phyloP scores from a whole-genome alignment of 2,329 filamentous ascomycete genomes.

The Fusarium succisae region DNA sequence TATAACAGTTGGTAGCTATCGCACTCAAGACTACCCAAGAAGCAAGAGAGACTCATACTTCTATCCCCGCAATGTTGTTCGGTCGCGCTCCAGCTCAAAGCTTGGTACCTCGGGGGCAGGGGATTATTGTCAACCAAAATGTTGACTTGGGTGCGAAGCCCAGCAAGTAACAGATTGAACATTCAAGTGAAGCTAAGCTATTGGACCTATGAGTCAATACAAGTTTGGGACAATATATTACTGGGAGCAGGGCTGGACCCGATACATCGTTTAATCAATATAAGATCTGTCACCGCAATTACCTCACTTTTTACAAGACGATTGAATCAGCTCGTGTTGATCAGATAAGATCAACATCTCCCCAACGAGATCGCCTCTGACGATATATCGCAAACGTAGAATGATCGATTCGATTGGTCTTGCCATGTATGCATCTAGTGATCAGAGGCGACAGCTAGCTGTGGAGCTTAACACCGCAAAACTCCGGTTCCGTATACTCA shows the following conservation, averaged over 20 bases:
- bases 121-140: not conserved
- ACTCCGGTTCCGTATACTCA: not conserved
- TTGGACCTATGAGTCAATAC: no score
- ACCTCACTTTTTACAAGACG: no score
- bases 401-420: not conserved
- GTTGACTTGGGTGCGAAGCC: not conserved
- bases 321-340: no score
- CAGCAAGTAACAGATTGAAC: not conserved
- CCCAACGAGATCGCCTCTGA: not conserved
- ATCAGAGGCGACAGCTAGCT: not conserved
- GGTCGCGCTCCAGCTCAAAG: not conserved
- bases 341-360: no score
- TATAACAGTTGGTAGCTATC: conserved; percentile 7
- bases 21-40: conserved; percentile 24
- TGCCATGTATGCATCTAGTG: not conserved
- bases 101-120: conserved; percentile 14
- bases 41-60: not conserved
- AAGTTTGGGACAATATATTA: not conserved
- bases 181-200: not conserved
- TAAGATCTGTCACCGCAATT: not conserved
- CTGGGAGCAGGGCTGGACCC: not conserved
- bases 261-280: not conserved
- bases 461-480: not conserved
- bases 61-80: not conserved
- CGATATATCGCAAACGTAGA: not conserved